Evolutionary conservation across 2,329 filamentous ascomycete genomes (phyloP).

Genomic region (Hypoxylon sp.): DNA sequence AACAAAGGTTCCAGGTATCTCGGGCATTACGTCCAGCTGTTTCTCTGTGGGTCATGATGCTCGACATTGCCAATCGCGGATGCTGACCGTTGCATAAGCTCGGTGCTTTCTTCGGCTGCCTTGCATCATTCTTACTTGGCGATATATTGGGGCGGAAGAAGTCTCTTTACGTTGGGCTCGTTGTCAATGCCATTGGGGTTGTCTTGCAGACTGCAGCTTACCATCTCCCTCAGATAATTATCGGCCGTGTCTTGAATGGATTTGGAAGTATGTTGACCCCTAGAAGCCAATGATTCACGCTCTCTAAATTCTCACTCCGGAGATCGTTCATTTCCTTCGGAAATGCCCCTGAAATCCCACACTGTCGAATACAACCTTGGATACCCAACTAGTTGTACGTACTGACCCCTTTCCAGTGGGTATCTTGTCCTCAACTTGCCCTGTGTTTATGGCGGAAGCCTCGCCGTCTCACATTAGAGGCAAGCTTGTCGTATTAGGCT

Average conservation of each 20-base stretch:
- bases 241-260: constrained; percentile 63
- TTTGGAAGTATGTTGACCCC: constrained; percentile 63
- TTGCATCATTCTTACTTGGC: constrained; percentile 54
- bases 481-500: constrained; percentile 55
- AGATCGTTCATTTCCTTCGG: neutral
- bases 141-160: constrained; percentile 56
- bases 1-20: constrained; percentile 34
- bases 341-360: constrained; percentile 21
- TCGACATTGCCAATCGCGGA: constrained; percentile 30
- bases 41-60: constrained; percentile 40
- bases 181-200: constrained; percentile 56
- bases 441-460: constrained; percentile 59
- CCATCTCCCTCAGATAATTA: constrained; percentile 59
- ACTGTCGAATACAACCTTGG: constrained; percentile 19
- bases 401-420: constrained; percentile 38
- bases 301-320: constrained; percentile 7
- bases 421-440: constrained; percentile 52
- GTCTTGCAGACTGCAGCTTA: constrained; percentile 56
- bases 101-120: constrained; percentile 70
- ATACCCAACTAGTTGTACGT: constrained; percentile 15
- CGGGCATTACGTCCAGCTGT: constrained; percentile 43
- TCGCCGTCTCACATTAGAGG: constrained; percentile 54
- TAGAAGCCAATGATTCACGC: constrained; percentile 2
- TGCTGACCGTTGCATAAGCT: constrained; percentile 60
- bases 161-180: constrained; percentile 54